Evolutionary conservation across 2,329 filamentous ascomycete genomes (phyloP).

Genomic region (Paraconiothyrium sp.): DNA sequence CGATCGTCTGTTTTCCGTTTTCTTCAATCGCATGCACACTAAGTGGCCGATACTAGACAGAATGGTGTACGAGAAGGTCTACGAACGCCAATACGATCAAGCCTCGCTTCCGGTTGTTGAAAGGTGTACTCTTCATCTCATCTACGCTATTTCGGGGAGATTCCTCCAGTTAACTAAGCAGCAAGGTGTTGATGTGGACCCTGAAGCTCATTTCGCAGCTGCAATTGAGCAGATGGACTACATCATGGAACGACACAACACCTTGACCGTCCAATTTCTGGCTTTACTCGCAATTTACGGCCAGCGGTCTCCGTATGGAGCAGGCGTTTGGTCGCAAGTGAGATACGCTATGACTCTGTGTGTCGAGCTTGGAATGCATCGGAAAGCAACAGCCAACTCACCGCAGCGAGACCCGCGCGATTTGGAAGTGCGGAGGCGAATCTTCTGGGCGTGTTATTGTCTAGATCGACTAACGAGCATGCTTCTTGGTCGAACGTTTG

Average conservation of each 20-base stretch:
- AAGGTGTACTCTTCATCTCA: slow-evolving; percentile 34
- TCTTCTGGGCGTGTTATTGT: slow-evolving; percentile 41
- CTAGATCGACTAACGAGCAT: slow-evolving; percentile 38
- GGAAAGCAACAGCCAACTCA: slow-evolving; percentile 33
- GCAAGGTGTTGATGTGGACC: slow-evolving; percentile 35
- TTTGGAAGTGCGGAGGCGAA: slow-evolving; percentile 34
- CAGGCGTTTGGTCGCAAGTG: slow-evolving; percentile 39
- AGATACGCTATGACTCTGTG: slow-evolving; percentile 39
- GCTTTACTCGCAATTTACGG: slow-evolving; percentile 37
- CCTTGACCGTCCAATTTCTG: slow-evolving; percentile 37
- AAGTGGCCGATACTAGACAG: slow-evolving; percentile 39
- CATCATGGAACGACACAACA: slow-evolving; percentile 36
- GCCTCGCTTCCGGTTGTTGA: slow-evolving; percentile 32
- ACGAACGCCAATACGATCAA: slow-evolving; percentile 31
- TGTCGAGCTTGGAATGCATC: slow-evolving; percentile 38
- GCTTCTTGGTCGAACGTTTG: slow-evolving; percentile 36
- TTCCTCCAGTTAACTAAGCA: slow-evolving; percentile 36
- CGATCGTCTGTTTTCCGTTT: slow-evolving; percentile 34
- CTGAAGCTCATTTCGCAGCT: slow-evolving; percentile 35
- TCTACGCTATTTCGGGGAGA: slow-evolving; percentile 39
- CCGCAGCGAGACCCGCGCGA: slow-evolving; percentile 27
- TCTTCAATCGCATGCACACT: slow-evolving; percentile 39
- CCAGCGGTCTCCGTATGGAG: slow-evolving; percentile 39
- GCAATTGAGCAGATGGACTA: slow-evolving; percentile 38
- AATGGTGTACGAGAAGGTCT: slow-evolving; percentile 32